Evolutionary conservation across 2,329 filamentous ascomycete species (phyloP), one percentile per base, ranked within the genome.

Genomic region (Tolypocladium ophioglossoides): DNA sequence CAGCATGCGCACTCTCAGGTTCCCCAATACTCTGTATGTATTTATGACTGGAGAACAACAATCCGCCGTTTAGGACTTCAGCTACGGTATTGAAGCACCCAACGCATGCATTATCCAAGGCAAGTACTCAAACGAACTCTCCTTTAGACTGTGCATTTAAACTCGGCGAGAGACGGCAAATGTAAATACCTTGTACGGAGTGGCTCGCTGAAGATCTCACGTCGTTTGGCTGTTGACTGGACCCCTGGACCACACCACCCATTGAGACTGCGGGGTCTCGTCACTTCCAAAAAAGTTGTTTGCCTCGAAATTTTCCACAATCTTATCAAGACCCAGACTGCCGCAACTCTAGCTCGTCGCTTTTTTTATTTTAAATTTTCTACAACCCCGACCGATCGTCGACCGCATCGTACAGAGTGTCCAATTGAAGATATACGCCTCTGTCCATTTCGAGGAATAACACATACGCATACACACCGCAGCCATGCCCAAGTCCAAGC

Each of bases 401-500:
- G 50, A 52, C 50, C 30, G n/a, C 40, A 7, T 18, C 27, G 27
- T 6, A 24, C 24, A 2, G 16, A 20, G 18, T 14, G 1, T 20
- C 27, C 27, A 34, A 48, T 39, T 20, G 22, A 52, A 51, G 38
- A 40, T 9, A 27, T 3, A 20, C 14, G 16, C 49, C 24, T 20
- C 27, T n/a, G 10, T 20, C 9, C 8, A 4, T 27, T 14, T 20
- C 27, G 27, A 48, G 4, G 47, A 38, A 49, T 37, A 30, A 54
- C 48, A 12, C 57, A 53, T 53, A 52, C 50, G 55, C 46, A 62
- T 53, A 59, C 60, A 59, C 60, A 2, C 22, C 69, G 35, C 54
- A 44, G 76, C 66, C 61, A 99, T 99, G 94, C 94, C 94, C 70
- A 91, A 95, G 78, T 97, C 94, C 59, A 97, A 94, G 80, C 89